A percentile compares a stretch with the other conserved stretches of the same genome.
Conservation (phyloP, 1,139 yeast species). For the Protomyces inouyei region DNA sequence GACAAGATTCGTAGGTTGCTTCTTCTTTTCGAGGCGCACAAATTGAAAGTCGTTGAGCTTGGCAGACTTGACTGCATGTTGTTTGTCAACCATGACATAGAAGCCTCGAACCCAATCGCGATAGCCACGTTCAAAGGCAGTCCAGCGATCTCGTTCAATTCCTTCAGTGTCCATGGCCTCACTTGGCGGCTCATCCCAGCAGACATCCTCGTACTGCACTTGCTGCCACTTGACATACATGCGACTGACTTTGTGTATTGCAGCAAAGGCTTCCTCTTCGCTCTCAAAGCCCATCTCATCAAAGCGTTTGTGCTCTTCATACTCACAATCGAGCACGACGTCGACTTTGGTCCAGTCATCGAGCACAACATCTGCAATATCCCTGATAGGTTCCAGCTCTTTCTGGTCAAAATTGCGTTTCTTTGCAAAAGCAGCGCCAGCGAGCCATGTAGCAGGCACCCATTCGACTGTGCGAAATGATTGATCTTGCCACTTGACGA, state of each 20-base stretch:
- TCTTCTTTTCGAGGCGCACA: constrained; percentile 17
- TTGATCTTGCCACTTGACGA: constrained; percentile 31
- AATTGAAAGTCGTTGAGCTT: constrained; percentile 7
- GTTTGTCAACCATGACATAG: constrained; percentile 26
- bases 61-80: constrained; percentile 7
- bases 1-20: constrained; percentile 17
- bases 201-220: constrained; percentile 30
- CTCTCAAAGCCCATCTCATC: constrained; percentile 29
- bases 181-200: constrained; percentile 31
- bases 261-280: constrained; percentile 29
- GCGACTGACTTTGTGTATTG: constrained; percentile 24
- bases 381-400: constrained; percentile 23
- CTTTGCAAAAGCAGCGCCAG: constrained; percentile 23
- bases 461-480: constrained; percentile 31
- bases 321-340: constrained; percentile 30
- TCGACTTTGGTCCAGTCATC: constrained; percentile 31
- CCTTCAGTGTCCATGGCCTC: not conserved
- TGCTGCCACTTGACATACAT: constrained; percentile 33
- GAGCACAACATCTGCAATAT: constrained; percentile 23
- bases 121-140: constrained; percentile 30
- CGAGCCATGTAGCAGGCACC: constrained; percentile 33
- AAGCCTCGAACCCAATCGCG: constrained; percentile 30
- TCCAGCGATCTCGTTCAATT: constrained; percentile 16
- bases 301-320: constrained; percentile 13
- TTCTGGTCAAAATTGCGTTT: constrained; percentile 30